phyloP scores from a whole-genome alignment of 305 asterid genomes.

The Salvia sclarea region DNA sequence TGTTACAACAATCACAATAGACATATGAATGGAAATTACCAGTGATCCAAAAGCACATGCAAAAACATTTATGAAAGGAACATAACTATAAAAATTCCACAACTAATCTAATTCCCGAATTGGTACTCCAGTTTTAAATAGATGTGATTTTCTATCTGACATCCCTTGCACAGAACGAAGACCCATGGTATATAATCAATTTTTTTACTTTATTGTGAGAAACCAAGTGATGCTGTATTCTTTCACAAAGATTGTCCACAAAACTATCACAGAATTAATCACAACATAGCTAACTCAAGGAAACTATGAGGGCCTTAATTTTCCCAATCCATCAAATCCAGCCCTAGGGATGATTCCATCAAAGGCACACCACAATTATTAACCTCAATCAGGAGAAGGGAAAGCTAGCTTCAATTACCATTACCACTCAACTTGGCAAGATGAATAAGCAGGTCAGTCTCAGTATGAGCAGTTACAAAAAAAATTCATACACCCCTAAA shows the following conservation, averaged over 20 bases:
- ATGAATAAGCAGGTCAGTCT: constrained; percentile 3
- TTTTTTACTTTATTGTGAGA: background rate
- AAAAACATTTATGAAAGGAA: background rate
- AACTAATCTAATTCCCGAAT: constrained; percentile 9
- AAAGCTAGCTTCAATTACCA: constrained; percentile 4
- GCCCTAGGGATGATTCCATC: background rate
- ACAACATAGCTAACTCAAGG: constrained; percentile 13
- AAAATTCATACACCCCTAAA: background rate
- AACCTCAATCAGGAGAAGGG: background rate
- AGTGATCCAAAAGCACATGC: background rate
- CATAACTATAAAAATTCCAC: background rate
- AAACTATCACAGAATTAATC: background rate
- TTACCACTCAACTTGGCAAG: constrained; percentile 9
- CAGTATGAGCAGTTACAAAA: constrained; percentile 7
- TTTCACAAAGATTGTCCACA: constrained; percentile 9
- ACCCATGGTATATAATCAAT: background rate
- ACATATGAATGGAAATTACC: constrained; percentile 2
- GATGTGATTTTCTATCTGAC: background rate
- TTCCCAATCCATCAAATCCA: constrained; percentile 25
- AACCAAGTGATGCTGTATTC: constrained; percentile 12
- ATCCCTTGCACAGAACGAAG: constrained; percentile 18
- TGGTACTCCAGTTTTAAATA: constrained; percentile 12
- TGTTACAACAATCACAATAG: constrained; percentile 23
- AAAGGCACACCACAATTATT: background rate
- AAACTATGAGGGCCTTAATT: constrained; percentile 6